A percentile compares a stretch with the other conserved stretches of the same genome.
phyloP scores from a whole-genome alignment of 78 protist genomes.

The Dictyostelium discoideum region DNA sequence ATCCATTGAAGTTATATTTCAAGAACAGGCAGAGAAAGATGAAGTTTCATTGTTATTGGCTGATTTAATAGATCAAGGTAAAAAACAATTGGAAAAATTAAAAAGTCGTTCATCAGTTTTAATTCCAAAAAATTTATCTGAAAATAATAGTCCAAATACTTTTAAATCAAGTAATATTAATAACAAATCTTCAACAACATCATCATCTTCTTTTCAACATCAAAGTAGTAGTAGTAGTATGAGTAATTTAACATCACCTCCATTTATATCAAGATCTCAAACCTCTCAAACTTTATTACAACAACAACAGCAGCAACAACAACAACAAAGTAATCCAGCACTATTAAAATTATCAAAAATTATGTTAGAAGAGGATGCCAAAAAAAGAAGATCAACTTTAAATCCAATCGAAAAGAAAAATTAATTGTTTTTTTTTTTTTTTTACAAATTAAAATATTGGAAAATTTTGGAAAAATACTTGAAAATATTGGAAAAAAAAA shows the following conservation, averaged over 20 bases:
- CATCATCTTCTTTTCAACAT: neutral
- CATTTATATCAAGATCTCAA: neutral
- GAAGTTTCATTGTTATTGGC: neutral
- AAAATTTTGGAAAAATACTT: too few relatives aligned
- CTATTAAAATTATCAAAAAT: slow-evolving; percentile 16
- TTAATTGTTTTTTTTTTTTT: neutral
- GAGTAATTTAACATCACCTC: neutral
- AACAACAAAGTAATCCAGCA: neutral
- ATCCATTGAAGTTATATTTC: neutral
- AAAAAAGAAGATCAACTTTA: slow-evolving; percentile 23
- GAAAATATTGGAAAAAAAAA: too few relatives aligned
- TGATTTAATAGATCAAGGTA: neutral
- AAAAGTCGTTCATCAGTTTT: neutral
- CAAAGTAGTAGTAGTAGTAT: neutral
- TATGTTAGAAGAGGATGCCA: slow-evolving; percentile 12
- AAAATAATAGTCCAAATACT: neutral
- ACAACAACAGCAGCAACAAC: neutral
- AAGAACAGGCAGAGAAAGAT: neutral
- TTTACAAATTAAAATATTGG: too few relatives aligned
- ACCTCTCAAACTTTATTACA: neutral
- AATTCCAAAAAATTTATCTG: neutral
- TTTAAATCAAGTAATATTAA: neutral
- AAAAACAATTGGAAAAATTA: slow-evolving; percentile 22
- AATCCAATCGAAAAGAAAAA: slow-evolving; percentile 10
- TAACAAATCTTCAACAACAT: neutral